These are phyloP conservation scores for Teunomyces pallodes DNA, from an alignment of 805 yeast genomes.

Conservation along the genomic window DNA sequence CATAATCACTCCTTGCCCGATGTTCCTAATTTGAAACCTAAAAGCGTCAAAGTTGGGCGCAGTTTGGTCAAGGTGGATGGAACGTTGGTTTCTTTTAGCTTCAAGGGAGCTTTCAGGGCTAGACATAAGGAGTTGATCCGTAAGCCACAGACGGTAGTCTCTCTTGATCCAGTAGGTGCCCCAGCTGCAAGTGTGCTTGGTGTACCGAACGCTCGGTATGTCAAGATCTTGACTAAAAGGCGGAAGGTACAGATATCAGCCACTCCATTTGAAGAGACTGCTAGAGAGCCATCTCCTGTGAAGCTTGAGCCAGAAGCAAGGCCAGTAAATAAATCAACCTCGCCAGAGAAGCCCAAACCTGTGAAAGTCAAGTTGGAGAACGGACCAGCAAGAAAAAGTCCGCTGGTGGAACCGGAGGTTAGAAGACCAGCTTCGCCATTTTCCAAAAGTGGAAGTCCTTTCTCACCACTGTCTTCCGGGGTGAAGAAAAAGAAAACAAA, in stretches of 20 bases:
- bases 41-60: slow-evolving; percentile 6
- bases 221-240: slow-evolving; percentile 35
- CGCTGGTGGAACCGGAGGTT: slow-evolving; percentile 12
- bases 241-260: slow-evolving; percentile 41
- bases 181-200: slow-evolving; percentile 15
- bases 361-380: slow-evolving; percentile 2
- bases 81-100: slow-evolving; percentile 3
- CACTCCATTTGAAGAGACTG: slow-evolving; percentile 33
- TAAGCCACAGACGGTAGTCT: background rate
- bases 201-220: slow-evolving; percentile 26
- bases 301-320: background rate
- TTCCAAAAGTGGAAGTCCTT: slow-evolving; percentile 18
- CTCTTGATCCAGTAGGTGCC: background rate
- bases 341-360: background rate
- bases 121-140: slow-evolving; percentile 4
- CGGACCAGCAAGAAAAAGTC: slow-evolving; percentile 4
- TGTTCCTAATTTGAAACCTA: slow-evolving; percentile 1
- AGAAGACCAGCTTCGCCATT: slow-evolving; percentile 12
- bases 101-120: slow-evolving; percentile 7
- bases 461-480: slow-evolving; percentile 8
- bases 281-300: background rate
- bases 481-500: slow-evolving; percentile 25
- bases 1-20: slow-evolving; percentile 8
- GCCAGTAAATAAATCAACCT: background rate
- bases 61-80: slow-evolving; percentile 4